Percentiles rank a stretch among this genome's conserved stretches.
Conservation (phyloP, 306 rosid genomes). For the Luffa aegyptiaca region DNA sequence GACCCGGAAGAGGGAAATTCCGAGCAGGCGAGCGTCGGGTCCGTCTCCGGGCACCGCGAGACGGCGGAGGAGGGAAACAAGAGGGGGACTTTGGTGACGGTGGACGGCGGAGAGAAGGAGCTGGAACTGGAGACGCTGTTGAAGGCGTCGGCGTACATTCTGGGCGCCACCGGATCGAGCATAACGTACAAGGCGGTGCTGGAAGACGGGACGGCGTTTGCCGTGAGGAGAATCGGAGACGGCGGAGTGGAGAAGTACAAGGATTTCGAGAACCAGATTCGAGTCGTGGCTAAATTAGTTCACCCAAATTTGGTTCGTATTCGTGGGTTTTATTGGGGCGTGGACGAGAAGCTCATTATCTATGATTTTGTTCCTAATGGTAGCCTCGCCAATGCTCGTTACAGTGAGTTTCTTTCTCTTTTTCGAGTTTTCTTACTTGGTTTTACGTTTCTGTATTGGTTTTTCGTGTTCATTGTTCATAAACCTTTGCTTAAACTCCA, state of each 20-base stretch:
- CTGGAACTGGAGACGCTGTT: slow-evolving; percentile 71
- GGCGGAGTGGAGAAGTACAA: slow-evolving; percentile 64
- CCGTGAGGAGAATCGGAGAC: slow-evolving; percentile 90
- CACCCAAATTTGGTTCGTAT: slow-evolving; percentile 80
- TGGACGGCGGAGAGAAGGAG: slow-evolving; percentile 78
- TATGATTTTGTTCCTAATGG: slow-evolving; percentile 92
- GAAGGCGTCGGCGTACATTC: slow-evolving; percentile 76
- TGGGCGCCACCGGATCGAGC: slow-evolving; percentile 93
- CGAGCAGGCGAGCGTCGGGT: background rate
- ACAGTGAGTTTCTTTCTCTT: slow-evolving; percentile 44
- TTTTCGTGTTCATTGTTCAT: background rate
- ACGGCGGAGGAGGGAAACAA: slow-evolving; percentile 25
- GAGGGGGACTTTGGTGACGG: slow-evolving; percentile 58
- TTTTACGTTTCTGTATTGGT: background rate
- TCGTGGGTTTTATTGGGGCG: slow-evolving; percentile 90
- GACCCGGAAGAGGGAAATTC: slow-evolving; percentile 40
- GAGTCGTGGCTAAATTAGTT: slow-evolving; percentile 60
- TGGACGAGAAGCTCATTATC: slow-evolving; percentile 79
- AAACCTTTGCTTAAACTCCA: no score
- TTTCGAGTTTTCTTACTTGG: no score
- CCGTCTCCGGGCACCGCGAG: slow-evolving; percentile 13
- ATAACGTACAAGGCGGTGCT: slow-evolving; percentile 93
- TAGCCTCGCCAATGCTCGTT: slow-evolving; percentile 86
- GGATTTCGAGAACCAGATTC: slow-evolving; percentile 74
- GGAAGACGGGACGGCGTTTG: slow-evolving; percentile 67